phyloP scores from a whole-genome alignment of 345 rosid species.

The Populus nigra region DNA sequence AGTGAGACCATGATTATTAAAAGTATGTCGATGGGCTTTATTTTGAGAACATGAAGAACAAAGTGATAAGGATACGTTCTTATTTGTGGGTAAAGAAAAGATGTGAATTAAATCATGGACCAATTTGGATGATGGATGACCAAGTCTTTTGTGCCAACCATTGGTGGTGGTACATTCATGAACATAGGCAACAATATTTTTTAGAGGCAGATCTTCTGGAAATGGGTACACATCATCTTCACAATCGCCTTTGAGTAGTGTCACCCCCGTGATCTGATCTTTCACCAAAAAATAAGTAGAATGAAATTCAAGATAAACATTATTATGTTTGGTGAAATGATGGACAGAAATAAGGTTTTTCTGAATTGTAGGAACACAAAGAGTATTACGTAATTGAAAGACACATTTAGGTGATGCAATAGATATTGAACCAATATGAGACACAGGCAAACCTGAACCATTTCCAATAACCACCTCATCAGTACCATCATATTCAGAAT shows the following conservation, averaged over 20 bases:
- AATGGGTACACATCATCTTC: too few relatives aligned
- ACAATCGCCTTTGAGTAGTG: too few relatives aligned
- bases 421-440: not conserved
- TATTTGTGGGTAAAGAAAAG: too few relatives aligned
- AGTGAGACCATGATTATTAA: not conserved
- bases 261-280: too few relatives aligned
- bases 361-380: too few relatives aligned
- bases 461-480: too few relatives aligned
- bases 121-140: too few relatives aligned
- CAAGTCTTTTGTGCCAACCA: too few relatives aligned
- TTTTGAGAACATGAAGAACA: not conserved
- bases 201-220: too few relatives aligned
- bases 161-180: too few relatives aligned
- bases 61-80: fast-evolving
- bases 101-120: too few relatives aligned
- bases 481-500: not conserved
- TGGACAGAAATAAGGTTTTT: not conserved
- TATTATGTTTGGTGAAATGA: not conserved
- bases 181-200: too few relatives aligned
- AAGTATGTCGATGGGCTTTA: not conserved
- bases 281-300: not conserved
- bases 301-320: not conserved
- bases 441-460: not conserved
- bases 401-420: not conserved
- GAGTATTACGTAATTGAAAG: not conserved